phyloP scores from a whole-genome alignment of 345 rosid genomes.

The Lenwebbia sp. region DNA sequence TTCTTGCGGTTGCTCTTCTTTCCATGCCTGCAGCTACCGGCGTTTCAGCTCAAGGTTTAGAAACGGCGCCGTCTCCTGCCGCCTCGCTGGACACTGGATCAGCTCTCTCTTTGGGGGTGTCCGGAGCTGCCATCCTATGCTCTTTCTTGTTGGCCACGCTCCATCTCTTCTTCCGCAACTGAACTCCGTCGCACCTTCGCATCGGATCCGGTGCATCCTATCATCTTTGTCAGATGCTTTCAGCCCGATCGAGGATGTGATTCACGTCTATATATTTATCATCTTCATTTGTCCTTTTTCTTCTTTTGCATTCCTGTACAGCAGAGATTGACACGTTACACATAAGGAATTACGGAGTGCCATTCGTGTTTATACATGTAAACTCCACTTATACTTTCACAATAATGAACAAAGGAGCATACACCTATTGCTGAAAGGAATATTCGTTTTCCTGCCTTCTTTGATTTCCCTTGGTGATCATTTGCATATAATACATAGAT shows the following conservation, averaged over 20 bases:
- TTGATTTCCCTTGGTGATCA: neutral
- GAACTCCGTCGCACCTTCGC: neutral
- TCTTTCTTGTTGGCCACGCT: neutral
- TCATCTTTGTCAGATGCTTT: neutral
- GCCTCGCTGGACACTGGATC: neutral
- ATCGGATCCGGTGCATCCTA: neutral
- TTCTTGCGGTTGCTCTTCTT: neutral
- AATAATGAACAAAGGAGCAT: neutral
- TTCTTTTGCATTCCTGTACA: neutral
- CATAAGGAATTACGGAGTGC: neutral
- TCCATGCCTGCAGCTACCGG: neutral
- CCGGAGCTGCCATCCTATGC: neutral
- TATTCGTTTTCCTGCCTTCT: neutral
- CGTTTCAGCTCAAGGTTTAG: neutral
- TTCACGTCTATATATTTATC: neutral
- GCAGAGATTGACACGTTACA: neutral
- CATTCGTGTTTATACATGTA: neutral
- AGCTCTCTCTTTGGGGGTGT: neutral
- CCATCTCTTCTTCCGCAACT: neutral
- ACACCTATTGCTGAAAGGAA: neutral
- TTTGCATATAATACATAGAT: neutral
- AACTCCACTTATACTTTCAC: neutral
- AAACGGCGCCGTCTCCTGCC: neutral
- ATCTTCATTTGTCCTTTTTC: neutral
- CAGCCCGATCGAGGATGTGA: neutral